A percentile compares a stretch with the other conserved stretches of the same genome.
Conservation (phyloP, 352 stramenopile genomes). For the Globisporangium cederbergense region DNA sequence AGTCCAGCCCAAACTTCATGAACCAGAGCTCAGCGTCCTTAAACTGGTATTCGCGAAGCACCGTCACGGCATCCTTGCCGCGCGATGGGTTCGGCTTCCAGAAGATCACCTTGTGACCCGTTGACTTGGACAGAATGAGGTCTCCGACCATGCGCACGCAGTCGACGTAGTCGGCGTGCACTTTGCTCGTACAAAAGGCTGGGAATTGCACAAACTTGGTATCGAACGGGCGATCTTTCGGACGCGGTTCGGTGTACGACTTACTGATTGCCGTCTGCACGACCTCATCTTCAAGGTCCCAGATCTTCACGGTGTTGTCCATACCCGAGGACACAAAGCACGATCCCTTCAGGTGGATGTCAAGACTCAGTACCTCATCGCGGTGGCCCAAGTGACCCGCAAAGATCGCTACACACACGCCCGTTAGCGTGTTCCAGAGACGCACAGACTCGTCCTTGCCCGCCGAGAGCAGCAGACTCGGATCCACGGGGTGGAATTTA, state of each 20-base stretch:
- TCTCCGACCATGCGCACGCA: constrained; percentile 82
- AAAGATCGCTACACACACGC: constrained; percentile 90
- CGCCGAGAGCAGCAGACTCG: constrained; percentile 87
- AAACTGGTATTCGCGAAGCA: constrained; percentile 80
- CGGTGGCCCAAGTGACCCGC: constrained; percentile 89
- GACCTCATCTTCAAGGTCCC: constrained; percentile 78
- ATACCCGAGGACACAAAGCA: constrained; percentile 89
- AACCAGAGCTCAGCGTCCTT: constrained; percentile 86
- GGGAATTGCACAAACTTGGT: constrained; percentile 90
- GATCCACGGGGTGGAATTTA: constrained; percentile 88
- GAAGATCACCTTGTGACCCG: constrained; percentile 87
- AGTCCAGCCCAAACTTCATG: constrained; percentile 81
- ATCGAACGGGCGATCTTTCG: constrained; percentile 63
- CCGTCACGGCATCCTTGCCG: constrained; percentile 75
- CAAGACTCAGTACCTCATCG: constrained; percentile 87
- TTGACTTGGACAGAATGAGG: constrained; percentile 80
- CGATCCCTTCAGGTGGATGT: constrained; percentile 84
- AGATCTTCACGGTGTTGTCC: constrained; percentile 95
- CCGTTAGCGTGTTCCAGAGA: constrained; percentile 90
- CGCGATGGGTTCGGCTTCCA: constrained; percentile 89
- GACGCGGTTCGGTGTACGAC: constrained; percentile 68
- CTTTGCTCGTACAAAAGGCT: constrained; percentile 88
- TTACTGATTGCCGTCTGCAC: constrained; percentile 74
- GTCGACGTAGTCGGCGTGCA: constrained; percentile 91
- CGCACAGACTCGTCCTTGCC: constrained; percentile 92